Evolutionary conservation across 2,329 filamentous ascomycete genomes (phyloP).

Genomic region (Trichoderma sp.): DNA sequence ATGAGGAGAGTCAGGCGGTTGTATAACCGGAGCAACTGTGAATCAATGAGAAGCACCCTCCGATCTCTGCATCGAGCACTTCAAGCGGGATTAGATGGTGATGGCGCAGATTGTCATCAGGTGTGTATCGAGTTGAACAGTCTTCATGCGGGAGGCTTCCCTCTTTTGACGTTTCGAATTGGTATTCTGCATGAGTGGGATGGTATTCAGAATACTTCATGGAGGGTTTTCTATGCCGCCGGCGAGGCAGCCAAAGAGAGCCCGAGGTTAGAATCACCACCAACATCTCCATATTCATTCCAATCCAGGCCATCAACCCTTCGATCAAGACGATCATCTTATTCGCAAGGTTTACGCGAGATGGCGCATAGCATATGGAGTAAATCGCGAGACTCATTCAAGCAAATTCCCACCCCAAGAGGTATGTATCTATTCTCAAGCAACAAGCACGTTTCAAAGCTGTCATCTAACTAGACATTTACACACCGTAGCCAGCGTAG

Average conservation of each 20-base stretch:
- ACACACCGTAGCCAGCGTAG: neutral
- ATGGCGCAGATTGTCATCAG: neutral
- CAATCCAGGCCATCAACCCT: neutral
- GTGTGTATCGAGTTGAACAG: slow-evolving; percentile 2
- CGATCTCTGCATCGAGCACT: neutral
- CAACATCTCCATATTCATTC: neutral
- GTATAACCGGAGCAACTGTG: slow-evolving; percentile 1
- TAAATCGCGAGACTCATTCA: slow-evolving; percentile 7
- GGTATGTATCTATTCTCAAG: neutral
- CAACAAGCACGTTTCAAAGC: neutral
- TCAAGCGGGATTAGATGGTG: neutral
- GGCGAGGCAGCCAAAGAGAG: neutral
- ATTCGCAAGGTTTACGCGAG: neutral
- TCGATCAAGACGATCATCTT: neutral
- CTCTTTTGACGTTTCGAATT: neutral
- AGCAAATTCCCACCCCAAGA: neutral
- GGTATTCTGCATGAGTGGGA: neutral
- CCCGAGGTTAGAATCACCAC: neutral
- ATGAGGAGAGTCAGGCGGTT: neutral
- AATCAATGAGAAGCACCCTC: neutral
- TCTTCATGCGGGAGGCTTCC: slow-evolving; percentile 4
- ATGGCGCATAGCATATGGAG: slow-evolving; percentile 5
- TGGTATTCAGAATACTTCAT: neutral
- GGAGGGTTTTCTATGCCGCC: slow-evolving; percentile 8
- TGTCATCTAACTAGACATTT: neutral